phyloP scores from a whole-genome alignment of 345 rosid species.

The Lepidium didymum region DNA sequence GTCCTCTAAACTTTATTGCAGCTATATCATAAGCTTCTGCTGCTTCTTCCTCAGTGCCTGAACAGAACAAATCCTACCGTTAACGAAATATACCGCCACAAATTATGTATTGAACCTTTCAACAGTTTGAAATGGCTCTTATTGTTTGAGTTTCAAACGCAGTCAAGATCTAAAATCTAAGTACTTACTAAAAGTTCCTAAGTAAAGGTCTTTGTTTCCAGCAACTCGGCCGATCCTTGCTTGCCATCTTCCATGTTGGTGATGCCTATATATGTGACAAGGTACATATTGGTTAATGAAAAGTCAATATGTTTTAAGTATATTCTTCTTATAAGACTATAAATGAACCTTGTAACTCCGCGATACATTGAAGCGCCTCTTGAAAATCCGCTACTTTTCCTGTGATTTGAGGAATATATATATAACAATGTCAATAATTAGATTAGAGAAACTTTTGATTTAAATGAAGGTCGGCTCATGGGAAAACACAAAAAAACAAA shows the following conservation, averaged over 20 bases:
- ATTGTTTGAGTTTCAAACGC: not conserved
- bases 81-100: too few relatives aligned
- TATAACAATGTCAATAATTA: not conserved
- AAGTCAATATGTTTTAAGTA: not conserved
- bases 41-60: slow-evolving; percentile 98
- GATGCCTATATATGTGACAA: slow-evolving; percentile 58
- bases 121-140: not conserved
- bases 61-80: not conserved
- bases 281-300: not conserved
- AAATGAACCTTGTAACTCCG: slow-evolving; percentile 80
- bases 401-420: slow-evolving; percentile 20
- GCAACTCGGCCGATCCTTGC: slow-evolving; percentile 99
- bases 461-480: not conserved
- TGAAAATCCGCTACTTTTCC: slow-evolving; percentile 98
- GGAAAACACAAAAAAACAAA: not conserved
- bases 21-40: slow-evolving; percentile 99
- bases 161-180: not conserved
- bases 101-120: not conserved
- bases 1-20: slow-evolving; percentile 90
- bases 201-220: slow-evolving; percentile 96
- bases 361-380: slow-evolving; percentile 99
- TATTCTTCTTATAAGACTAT: not conserved
- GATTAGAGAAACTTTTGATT: not conserved
- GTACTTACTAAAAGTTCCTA: slow-evolving; percentile 92
- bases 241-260: slow-evolving; percentile 99